Percentiles rank a stretch among this genome's conserved stretches.
Evolutionary conservation across 1,139 yeast genomes (phyloP).

Genomic region (Candida labiduridarum): DNA sequence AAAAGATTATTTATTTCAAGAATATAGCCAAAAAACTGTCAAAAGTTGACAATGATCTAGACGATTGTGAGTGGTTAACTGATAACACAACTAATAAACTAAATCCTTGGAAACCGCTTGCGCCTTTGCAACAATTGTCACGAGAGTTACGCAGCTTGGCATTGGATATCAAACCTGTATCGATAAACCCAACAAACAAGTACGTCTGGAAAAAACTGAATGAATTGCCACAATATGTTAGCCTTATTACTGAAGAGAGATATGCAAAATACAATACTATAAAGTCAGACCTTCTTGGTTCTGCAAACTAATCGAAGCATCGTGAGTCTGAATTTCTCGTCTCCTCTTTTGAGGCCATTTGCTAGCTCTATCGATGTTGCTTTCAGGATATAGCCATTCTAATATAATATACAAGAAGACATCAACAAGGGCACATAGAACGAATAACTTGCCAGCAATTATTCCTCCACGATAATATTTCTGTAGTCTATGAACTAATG

Average conservation of each 20-base stretch:
- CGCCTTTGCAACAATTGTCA: constrained; percentile 16
- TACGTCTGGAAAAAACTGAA: constrained; percentile 11
- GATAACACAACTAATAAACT: neutral
- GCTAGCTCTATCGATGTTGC: constrained; percentile 65
- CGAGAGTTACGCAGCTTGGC: constrained; percentile 20
- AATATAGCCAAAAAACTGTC: constrained; percentile 19
- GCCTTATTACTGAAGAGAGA: constrained; percentile 18
- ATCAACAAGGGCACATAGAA: constrained; percentile 79
- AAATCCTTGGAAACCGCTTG: constrained; percentile 5
- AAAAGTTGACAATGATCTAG: constrained; percentile 6
- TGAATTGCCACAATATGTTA: constrained; percentile 22
- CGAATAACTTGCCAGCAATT: constrained; percentile 84
- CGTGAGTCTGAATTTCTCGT: neutral
- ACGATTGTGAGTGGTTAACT: constrained; percentile 24
- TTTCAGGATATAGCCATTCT: constrained; percentile 71
- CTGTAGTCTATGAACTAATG: constrained; percentile 51
- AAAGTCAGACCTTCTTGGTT: constrained; percentile 4
- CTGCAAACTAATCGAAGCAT: neutral
- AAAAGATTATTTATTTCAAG: constrained; percentile 39
- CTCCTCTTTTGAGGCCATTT: constrained; percentile 67
- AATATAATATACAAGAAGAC: constrained; percentile 62
- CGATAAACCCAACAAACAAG: constrained; percentile 8
- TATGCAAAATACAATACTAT: constrained; percentile 11
- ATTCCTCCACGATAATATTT: constrained; percentile 75
- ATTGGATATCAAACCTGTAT: constrained; percentile 13